Percentiles rank a stretch among this genome's conserved stretches.
Conservation (phyloP, 2,329 filamentous ascomycete species). For the Xylaria sp. region DNA sequence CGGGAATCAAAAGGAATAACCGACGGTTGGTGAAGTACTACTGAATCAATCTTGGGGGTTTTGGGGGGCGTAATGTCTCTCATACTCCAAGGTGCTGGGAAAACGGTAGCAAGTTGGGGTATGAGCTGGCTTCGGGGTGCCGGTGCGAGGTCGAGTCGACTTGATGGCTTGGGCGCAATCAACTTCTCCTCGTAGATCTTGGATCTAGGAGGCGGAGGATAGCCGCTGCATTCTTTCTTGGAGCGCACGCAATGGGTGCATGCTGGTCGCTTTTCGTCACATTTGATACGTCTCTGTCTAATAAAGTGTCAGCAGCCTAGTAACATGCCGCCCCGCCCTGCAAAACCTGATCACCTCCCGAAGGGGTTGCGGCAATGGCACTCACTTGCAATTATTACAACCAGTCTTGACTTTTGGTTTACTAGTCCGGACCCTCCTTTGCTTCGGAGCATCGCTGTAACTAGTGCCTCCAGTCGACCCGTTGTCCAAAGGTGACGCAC, state of each 20-base stretch:
- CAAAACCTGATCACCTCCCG: too few species aligned
- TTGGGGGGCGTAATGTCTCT: constrained; percentile 42
- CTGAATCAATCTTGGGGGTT: constrained; percentile 40
- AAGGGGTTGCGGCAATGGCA: constrained; percentile 28
- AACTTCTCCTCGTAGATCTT: constrained; percentile 52
- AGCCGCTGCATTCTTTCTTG: constrained; percentile 64
- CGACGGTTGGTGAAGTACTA: constrained; percentile 52
- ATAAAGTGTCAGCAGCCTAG: constrained; percentile 14
- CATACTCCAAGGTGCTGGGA: not conserved
- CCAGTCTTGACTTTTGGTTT: constrained; percentile 70
- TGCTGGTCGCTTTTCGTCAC: constrained; percentile 66
- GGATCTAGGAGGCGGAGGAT: constrained; percentile 61
- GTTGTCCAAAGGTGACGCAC: constrained; percentile 10
- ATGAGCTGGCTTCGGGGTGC: constrained; percentile 17
- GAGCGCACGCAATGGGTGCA: constrained; percentile 66
- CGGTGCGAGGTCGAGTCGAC: constrained; percentile 3
- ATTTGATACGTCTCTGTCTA: constrained; percentile 68
- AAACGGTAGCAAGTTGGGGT: constrained; percentile 10
- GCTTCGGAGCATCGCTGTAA: constrained; percentile 37
- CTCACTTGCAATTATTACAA: constrained; percentile 72
- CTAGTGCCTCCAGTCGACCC: constrained; percentile 19
- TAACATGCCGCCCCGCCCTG: not conserved
- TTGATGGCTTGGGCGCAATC: constrained; percentile 37
- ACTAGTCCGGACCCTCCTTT: constrained; percentile 57
- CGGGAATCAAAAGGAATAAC: constrained; percentile 55